Base-by-base conservation (phyloP, 2,329 filamentous ascomycete genomes). In the Neonectria faginata region DNA sequence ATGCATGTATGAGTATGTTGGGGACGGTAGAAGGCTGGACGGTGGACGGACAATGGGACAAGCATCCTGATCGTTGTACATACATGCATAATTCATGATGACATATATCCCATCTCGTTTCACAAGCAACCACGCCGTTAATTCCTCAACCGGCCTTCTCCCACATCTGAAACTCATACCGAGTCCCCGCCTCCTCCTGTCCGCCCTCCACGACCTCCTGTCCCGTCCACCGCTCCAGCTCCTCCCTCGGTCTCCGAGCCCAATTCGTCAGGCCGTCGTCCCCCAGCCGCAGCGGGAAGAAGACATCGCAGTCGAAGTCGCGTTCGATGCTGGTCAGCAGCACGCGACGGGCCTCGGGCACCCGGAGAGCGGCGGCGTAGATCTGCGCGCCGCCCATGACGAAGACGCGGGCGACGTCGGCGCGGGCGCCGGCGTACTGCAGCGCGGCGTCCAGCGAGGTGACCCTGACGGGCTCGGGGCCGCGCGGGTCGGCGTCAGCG, bases 321-420 rank as follows among this genome's bases (percentile, higher is more conserved):
- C 80, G 81, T 68, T 85, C 74, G 39, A 97, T 86, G 67, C 87
- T 85, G 55, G 92, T 96, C 68, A 95, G 80, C 65, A 96, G 78
- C 59, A 96, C 85, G 44, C 89, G 81, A 71, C 82, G 85, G 45
- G 89, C 83, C 76, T 88, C 84, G 45, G 79, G 75, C 62, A 88
- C 73, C 70, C 80, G 76, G 74, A 98, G 82, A 14, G 93, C 90
- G 22, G 89, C 86, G 42, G 82, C 83, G 79, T 98, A 99, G 69
- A 98, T 90, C 80, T 94, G 91, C 60, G 89, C 92, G 5, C 96
- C 96, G 25, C 96, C 96, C 73, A 99, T 97, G 47, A 98, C 87
- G 78, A 94, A 98, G 3, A 93, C 85, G 71, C 87, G 86, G 9
- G 84, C 86, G 36, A 89, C 71, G 45, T 68, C 70, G 57, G 77